These are phyloP conservation scores for Suhomyces sp. DNA, from an alignment of 805 yeast species.

Conservation along the genomic window DNA sequence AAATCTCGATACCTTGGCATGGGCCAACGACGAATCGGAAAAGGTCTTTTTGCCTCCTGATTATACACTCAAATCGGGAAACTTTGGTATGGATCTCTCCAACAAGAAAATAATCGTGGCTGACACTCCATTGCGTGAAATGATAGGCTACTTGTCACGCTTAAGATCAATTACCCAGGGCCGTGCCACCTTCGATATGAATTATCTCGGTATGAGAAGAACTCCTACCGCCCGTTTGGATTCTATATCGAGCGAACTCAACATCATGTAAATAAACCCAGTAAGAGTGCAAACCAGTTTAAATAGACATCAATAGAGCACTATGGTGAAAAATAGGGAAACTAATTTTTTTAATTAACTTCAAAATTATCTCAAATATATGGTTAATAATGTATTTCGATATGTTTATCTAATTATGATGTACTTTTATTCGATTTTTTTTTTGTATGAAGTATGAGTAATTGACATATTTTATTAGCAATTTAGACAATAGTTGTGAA, in stretches of 20 bases:
- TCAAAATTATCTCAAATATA: too few relatives aligned
- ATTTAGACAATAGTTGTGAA: not conserved
- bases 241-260: constrained; percentile 14
- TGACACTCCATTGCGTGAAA: constrained; percentile 78
- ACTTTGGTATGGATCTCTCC: constrained; percentile 15
- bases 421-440: too few relatives aligned
- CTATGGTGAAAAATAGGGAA: too few relatives aligned
- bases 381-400: too few relatives aligned
- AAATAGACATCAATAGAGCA: too few relatives aligned
- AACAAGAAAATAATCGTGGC: constrained; percentile 66
- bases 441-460: too few relatives aligned
- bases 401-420: too few relatives aligned
- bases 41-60: constrained; percentile 74
- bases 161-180: constrained; percentile 88
- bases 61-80: constrained; percentile 45
- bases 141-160: constrained; percentile 82
- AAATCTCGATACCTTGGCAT: constrained; percentile 33
- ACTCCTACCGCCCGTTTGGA: constrained; percentile 52
- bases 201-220: constrained; percentile 67
- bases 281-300: too few relatives aligned
- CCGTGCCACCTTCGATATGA: constrained; percentile 79
- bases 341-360: too few relatives aligned
- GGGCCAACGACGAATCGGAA: constrained; percentile 58
- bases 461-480: too few relatives aligned
- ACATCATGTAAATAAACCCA: constrained; percentile 3